Evolutionary conservation across 352 stramenopile species (phyloP).

Genomic region (Pythium diclinum): DNA sequence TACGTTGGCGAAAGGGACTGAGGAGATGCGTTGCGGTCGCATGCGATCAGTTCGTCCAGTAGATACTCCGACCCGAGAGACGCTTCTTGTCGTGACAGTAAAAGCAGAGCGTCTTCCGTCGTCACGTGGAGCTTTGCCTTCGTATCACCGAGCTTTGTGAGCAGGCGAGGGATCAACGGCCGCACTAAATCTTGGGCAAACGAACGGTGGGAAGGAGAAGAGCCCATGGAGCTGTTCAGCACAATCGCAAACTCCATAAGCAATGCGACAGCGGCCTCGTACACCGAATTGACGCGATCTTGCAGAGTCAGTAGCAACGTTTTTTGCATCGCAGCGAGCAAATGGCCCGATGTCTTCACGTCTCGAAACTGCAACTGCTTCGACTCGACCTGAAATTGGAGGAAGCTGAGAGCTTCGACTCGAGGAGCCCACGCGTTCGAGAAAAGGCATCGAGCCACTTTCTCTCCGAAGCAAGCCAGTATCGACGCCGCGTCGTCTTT

Average conservation of each 20-base stretch:
- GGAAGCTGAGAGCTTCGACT: conserved; percentile 72
- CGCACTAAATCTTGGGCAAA: conserved; percentile 49
- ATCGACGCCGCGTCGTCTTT: conserved; percentile 45
- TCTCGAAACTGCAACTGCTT: conserved; percentile 48
- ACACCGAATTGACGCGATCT: conserved; percentile 76
- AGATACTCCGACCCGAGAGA: conserved; percentile 69
- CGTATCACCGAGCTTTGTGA: conserved; percentile 72
- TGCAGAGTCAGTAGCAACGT: conserved; percentile 59
- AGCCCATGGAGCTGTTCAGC: conserved; percentile 32
- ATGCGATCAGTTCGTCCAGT: conserved; percentile 69
- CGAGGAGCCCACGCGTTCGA: conserved; percentile 80
- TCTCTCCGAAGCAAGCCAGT: conserved; percentile 63
- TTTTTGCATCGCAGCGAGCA: conserved; percentile 48
- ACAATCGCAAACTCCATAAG: conserved; percentile 75
- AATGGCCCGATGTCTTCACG: conserved; percentile 7
- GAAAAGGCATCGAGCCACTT: conserved; percentile 68
- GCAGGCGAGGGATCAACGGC: conserved; percentile 63
- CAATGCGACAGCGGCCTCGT: conserved; percentile 64
- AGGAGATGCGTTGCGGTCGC: conserved; percentile 51
- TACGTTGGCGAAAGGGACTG: conserved; percentile 57
- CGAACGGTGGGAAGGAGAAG: conserved; percentile 8
- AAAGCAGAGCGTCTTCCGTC: conserved; percentile 68
- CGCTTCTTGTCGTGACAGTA: conserved; percentile 56
- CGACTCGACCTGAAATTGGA: conserved; percentile 64
- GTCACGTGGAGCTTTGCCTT: conserved; percentile 69